Evolutionary conservation across 208 protist genomes (phyloP), one percentile per base, ranked within the genome.

Genomic region (Leishmania amazonensis): DNA sequence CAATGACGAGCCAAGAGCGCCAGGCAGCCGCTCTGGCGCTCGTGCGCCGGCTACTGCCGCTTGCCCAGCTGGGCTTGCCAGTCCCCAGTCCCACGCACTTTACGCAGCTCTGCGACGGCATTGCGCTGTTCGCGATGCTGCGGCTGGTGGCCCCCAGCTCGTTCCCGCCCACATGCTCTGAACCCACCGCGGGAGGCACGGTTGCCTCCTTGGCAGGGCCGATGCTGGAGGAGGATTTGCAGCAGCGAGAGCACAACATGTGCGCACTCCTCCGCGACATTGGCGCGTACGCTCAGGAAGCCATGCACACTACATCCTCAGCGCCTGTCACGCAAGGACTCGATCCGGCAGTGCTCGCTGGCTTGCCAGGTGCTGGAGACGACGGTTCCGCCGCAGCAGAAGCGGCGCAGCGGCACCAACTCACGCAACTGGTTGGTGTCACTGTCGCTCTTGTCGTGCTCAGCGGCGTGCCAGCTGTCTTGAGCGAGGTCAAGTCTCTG

Each of bases 361-460:
- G 67, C 35, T 45, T 83, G 7, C 67, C 62, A 4, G 83, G 75
- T 15, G 80, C 76, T 62, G 84, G 45, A 1, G 72, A 81, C 9
- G 45, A 42, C 54, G 68, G 38, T 49, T 24, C 81, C 21, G 38
- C 78, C 19, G 51, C 9, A 2, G 64, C 54, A 15, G 54, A 11
- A 7, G 58, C 53, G 60, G 75, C 60, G 45, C 49, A 85, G 68
- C 57, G 64, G 7, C 68, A 47, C 64, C 62, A 81, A 19, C 80
- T 86, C 28, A 72, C 76, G 58, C 77, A 87, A 70, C 72, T 94
- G n/a, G 82, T 60, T 5, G 84, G 88, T 31, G 62, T 92, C 28
- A 87, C 91, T 71, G 65, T 93, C 62, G 88, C 89, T 21, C 88
- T 94, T 47, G 77, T 91, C 19, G 91, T 94, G 70, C 83, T 96